Base-by-base conservation (phyloP, 164 flowering plant genomes). In the Liquidambar formosana region DNA sequence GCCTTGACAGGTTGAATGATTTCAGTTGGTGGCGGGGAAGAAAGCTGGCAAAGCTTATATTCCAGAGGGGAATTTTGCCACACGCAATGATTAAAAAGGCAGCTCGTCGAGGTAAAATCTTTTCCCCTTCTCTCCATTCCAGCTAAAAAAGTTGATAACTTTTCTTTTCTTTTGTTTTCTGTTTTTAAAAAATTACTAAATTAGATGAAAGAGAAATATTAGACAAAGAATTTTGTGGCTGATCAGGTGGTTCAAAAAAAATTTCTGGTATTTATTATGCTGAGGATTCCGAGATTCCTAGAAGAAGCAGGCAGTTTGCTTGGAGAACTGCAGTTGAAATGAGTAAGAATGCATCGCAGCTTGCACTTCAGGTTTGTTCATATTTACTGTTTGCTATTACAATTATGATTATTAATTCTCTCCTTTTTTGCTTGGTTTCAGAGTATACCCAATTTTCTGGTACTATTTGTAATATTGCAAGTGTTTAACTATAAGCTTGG, bases 241-340 rank as follows among this genome's bases (percentile, higher is more conserved):
- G 26, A 38, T 57, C 77, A 96, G 99, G 97, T 81, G 99, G 98
- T 72, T 71, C 67, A 38, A 81, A 76, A 67, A 92, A 82, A 83
- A 83, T 93, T 48, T 47, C 76, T 68, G 92, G 92, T 45, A 56
- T 89, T 68, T 57, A 58, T 74, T 93, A 96, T 79, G 64, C 79
- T 77, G 97, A 89, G 70, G 92, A 82, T 75, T 73, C 82, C 61
- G 93, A 83, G 62, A 72, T 84, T 81, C 92, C 97, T 45, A 88
- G 82, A 78, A 88, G 92, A 85, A 94, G 92, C 82, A 85, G 88
- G 63, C 89, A 80, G 66, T 64, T 80, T 65, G 71, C 85, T 41
- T 96, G 99, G 99, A 88, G 96, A 83, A 85, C 97, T 76, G 94
- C 98, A 46, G 96, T 90, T 69, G 96, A 88, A 75, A 81, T 80